phyloP scores from a whole-genome alignment of 371 early-diverging fungal species.

The Mucor circinelloides region DNA sequence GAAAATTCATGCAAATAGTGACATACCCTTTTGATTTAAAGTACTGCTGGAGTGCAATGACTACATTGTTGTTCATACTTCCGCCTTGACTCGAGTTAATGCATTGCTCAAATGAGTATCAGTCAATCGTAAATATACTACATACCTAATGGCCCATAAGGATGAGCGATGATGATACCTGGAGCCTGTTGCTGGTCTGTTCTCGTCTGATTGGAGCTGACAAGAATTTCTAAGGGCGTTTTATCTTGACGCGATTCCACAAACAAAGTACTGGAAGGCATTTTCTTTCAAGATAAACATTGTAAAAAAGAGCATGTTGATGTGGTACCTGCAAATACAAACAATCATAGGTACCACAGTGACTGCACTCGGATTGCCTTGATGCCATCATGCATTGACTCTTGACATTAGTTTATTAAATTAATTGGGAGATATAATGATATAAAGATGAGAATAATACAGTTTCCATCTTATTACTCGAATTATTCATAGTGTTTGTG shows the following conservation, averaged over 20 bases:
- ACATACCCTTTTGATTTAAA: conserved; percentile 34
- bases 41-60: conserved; percentile 33
- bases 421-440: too few species aligned
- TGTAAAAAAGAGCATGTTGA: neutral
- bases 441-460: too few species aligned
- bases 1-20: conserved; percentile 52
- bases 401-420: too few species aligned
- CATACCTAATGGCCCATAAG: conserved; percentile 54
- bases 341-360: too few species aligned
- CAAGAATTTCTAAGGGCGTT: conserved; percentile 22
- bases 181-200: conserved; percentile 13
- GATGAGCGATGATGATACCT: conserved; percentile 45
- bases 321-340: neutral
- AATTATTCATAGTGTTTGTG: conserved; percentile 47
- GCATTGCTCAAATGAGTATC: neutral
- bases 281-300: conserved; percentile 31
- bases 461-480: too few species aligned
- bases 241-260: conserved; percentile 29
- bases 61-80: conserved; percentile 47
- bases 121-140: neutral
- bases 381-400: too few species aligned
- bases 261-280: conserved; percentile 26
- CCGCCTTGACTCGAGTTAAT: conserved; percentile 28
- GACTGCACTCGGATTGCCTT: too few species aligned
- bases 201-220: neutral